Evolutionary conservation across 306 rosid genomes (phyloP).

Genomic region (Gillenia trifoliata): DNA sequence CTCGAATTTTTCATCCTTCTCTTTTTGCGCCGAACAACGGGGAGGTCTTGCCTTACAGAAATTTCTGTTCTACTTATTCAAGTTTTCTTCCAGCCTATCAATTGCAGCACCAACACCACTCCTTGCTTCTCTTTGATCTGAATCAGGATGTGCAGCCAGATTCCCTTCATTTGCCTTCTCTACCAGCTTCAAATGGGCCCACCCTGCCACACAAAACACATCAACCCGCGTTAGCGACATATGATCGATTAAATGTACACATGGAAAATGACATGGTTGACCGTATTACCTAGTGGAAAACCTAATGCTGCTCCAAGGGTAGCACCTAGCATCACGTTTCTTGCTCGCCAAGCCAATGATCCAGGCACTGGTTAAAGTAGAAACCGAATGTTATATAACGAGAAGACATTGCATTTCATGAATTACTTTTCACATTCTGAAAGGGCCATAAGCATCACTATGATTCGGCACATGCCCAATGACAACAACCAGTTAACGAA

Average conservation of each 20-base stretch:
- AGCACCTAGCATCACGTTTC: conserved; percentile 75
- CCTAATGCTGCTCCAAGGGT: conserved; percentile 79
- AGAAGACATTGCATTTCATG: neutral
- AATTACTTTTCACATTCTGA: neutral
- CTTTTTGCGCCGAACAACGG: neutral
- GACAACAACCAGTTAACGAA: neutral
- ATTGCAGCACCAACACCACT: conserved; percentile 85
- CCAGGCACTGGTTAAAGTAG: conserved; percentile 67
- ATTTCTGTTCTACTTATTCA: conserved; percentile 43
- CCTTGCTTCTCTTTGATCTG: conserved; percentile 41
- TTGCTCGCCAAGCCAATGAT: conserved; percentile 79
- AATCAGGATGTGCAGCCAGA: conserved; percentile 23
- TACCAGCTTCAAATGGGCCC: conserved; percentile 83
- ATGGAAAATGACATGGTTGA: neutral
- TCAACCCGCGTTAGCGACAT: neutral
- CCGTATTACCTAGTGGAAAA: conserved; percentile 75
- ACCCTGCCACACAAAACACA: conserved; percentile 55
- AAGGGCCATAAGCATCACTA: neutral
- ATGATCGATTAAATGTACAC: neutral
- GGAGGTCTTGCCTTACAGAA: neutral
- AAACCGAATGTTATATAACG: conserved; percentile 2
- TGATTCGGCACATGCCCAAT: neutral
- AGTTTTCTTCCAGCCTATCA: conserved; percentile 77
- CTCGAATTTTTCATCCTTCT: neutral
- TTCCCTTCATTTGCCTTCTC: conserved; percentile 78